Base-by-base conservation (phyloP, 805 yeast species). In the Saccharomycopsis fibuligera region DNA sequence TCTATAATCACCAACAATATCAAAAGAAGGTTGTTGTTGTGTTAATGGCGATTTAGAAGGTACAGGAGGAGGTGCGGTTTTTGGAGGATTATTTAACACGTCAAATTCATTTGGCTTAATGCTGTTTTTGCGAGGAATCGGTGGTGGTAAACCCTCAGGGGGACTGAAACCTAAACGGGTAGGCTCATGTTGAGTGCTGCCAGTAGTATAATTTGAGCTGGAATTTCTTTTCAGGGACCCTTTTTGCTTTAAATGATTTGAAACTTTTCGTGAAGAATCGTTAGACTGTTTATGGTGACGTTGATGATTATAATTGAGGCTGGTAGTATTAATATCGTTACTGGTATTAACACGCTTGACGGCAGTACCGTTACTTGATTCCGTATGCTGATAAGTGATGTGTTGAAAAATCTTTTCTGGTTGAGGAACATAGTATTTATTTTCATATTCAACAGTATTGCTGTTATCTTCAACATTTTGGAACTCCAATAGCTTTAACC, bases 51-150 rank as follows among this genome's bases (percentile, higher is more conserved):
- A 30, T 29, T 47, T 47, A 14, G 19, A 25, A 16, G 52, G 52
- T 5, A 48, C 52, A 23, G 52, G 52, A n/a, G 52, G 52, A 5
- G 52, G 48, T 12, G 16, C n/a, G 12, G 35, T 45, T 23, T 41
- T 48, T 27, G 38, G 35, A 23, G 45, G 39, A 14, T 31, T 21
- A 19, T 31, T 31, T 21, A 19, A 25, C 5, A 38, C 4, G 21
- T 22, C 37, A 41, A 29, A n/a, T 4, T 5, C 6, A 14, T 33
- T 29, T 29, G 25, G 31, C 35, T 22, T 10, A 25, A 35, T 23
- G 29, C 48, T 50, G 39, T 45, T 41, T 38, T 45, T 51, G 17
- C 44, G 22, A 10, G 53, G 52, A 21, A 49, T 25, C 6, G 52
- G 52, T 8, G 53, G 50, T 9, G 53, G 50, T 9, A 21, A 21